phyloP scores from a whole-genome alignment of 352 stramenopile genomes.

The Pythium biforme region DNA sequence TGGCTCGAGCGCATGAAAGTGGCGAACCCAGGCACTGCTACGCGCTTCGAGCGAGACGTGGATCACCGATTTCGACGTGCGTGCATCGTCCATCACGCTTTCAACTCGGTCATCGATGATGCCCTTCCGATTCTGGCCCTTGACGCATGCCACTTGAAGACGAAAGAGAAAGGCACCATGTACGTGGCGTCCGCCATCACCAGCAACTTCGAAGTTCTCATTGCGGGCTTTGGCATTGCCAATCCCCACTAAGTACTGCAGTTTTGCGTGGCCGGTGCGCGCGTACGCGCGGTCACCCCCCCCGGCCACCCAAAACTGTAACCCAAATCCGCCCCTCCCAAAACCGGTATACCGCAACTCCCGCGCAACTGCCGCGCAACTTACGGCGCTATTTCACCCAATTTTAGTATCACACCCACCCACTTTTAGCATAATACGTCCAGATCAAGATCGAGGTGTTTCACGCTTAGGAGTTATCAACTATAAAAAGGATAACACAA shows the following conservation, averaged over 20 bases:
- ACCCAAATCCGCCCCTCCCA: neutral
- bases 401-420: too few relatives aligned
- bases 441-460: too few relatives aligned
- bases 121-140: constrained; percentile 5
- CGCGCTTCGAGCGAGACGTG: neutral
- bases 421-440: too few relatives aligned
- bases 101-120: neutral
- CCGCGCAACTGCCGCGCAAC: too few relatives aligned
- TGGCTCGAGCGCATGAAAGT: constrained; percentile 1
- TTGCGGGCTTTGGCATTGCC: neutral
- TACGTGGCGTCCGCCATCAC: constrained; percentile 11
- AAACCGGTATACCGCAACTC: neutral
- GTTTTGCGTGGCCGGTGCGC: too few relatives aligned
- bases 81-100: neutral
- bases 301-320: neutral
- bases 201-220: constrained; percentile 16
- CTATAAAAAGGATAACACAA: too few relatives aligned
- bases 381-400: too few relatives aligned
- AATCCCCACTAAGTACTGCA: too few relatives aligned
- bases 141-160: constrained; percentile 16
- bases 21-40: neutral
- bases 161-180: constrained; percentile 9
- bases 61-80: neutral
- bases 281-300: neutral
- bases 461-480: too few relatives aligned